These are phyloP conservation scores for Prunella vulgaris DNA, from an alignment of 257 asterid genomes.

Conservation along the genomic window DNA sequence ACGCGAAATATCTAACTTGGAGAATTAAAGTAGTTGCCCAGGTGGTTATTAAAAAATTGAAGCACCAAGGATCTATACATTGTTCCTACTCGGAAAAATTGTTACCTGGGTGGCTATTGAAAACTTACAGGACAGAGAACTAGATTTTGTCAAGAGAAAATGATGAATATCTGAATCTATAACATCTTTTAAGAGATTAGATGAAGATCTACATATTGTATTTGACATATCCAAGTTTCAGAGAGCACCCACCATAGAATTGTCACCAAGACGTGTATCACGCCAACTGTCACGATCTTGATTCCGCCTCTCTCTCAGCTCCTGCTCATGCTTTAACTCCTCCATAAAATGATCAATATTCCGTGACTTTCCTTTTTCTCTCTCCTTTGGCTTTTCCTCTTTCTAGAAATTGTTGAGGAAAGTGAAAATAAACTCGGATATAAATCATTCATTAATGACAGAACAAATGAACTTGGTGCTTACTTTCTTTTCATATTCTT, in stretches of 20 bases:
- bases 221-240: not conserved
- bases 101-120: not conserved
- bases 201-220: not conserved
- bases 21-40: not conserved
- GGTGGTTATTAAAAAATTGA: not conserved
- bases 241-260: constrained; percentile 49
- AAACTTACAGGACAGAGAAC: not conserved
- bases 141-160: not conserved
- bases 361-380: constrained; percentile 74
- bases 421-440: constrained; percentile 18
- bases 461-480: constrained; percentile 20
- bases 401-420: constrained; percentile 40
- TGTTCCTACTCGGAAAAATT: not conserved
- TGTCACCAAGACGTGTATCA: constrained; percentile 66
- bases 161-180: not conserved
- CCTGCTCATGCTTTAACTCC: constrained; percentile 93
- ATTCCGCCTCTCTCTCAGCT: constrained; percentile 85
- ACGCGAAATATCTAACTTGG: not conserved
- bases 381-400: constrained; percentile 87
- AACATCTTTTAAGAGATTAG: not conserved
- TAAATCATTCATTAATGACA: not conserved
- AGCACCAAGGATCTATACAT: not conserved
- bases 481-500: constrained; percentile 83
- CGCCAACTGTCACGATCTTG: constrained; percentile 84
- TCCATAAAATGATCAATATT: constrained; percentile 96